phyloP scores from a whole-genome alignment of 2,329 filamentous ascomycete genomes.

The Xylariaceae sp. region DNA sequence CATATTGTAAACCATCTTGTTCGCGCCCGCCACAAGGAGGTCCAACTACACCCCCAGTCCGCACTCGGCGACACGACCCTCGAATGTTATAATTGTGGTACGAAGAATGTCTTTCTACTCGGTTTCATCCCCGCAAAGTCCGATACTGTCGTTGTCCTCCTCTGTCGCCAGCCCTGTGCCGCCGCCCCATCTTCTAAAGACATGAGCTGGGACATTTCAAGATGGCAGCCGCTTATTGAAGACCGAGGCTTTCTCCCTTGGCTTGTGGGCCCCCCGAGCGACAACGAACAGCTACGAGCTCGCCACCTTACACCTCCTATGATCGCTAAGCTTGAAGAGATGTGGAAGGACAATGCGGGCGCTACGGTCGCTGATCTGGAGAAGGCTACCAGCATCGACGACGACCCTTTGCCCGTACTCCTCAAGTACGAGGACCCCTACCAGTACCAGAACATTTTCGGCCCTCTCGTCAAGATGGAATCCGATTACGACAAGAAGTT shows the following conservation, averaged over 20 bases:
- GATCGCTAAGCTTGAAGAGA: conserved; percentile 93
- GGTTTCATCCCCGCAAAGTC: conserved; percentile 99
- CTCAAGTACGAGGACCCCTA: conserved; percentile 95
- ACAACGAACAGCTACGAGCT: conserved; percentile 92
- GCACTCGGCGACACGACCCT: conserved; percentile 92
- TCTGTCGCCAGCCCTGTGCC: conserved; percentile 95
- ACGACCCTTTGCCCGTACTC: conserved; percentile 89
- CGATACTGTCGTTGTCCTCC: conserved; percentile 92
- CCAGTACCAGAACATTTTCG: conserved; percentile 98
- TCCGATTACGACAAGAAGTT: conserved; percentile 98
- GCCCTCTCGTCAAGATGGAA: conserved; percentile 96
- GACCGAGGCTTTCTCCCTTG: conserved; percentile 92
- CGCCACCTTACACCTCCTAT: conserved; percentile 89
- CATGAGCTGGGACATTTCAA: conserved; percentile 98
- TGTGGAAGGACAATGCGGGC: conserved; percentile 93
- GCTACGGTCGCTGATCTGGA: conserved; percentile 90
- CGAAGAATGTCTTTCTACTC: conserved; percentile 97
- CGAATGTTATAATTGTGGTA: conserved; percentile 98
- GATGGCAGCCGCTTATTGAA: conserved; percentile 96
- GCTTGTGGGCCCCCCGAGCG: conserved; percentile 84
- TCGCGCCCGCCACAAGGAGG: conserved; percentile 95
- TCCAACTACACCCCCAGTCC: conserved; percentile 90
- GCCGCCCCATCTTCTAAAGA: conserved; percentile 94
- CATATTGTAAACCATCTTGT: conserved; percentile 99
- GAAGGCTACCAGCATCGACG: conserved; percentile 85